These are phyloP conservation scores for Auricularia sp. DNA, from an alignment of 768 basidiomycete genomes.

Conservation along the genomic window DNA sequence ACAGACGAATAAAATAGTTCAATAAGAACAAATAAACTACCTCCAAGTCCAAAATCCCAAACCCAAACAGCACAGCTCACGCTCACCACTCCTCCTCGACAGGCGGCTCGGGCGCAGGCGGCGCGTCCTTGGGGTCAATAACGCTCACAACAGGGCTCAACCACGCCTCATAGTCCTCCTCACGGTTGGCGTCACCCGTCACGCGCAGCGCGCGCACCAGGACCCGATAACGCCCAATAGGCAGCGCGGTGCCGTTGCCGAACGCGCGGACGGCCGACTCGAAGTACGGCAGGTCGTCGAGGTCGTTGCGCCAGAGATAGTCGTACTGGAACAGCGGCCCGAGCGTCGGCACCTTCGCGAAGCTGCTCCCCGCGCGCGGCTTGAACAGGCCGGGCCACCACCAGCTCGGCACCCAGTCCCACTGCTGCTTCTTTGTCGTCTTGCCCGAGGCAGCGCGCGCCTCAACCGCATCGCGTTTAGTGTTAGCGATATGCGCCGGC, in stretches of 20 bases:
- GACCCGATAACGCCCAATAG: conserved; percentile 21
- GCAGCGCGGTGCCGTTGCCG: conserved; percentile 19
- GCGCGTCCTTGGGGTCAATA: not conserved
- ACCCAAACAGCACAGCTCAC: too few species aligned
- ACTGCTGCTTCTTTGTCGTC: not conserved
- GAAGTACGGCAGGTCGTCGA: not conserved
- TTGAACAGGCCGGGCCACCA: not conserved
- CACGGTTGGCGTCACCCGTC: conserved; percentile 6
- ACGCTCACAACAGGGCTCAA: conserved; percentile 9
- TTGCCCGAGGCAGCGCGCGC: too few species aligned
- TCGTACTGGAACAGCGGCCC: not conserved
- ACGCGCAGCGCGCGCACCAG: conserved; percentile 10
- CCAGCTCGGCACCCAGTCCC: not conserved
- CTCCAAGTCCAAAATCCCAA: too few species aligned
- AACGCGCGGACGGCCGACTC: conserved; percentile 3
- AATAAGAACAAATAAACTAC: too few species aligned
- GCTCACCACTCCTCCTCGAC: too few species aligned
- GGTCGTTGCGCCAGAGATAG: not conserved
- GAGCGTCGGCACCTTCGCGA: not conserved
- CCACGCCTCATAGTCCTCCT: conserved; percentile 12
- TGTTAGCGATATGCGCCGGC: too few species aligned
- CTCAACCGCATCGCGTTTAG: too few species aligned
- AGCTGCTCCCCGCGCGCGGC: not conserved
- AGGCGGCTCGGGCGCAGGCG: too few species aligned
- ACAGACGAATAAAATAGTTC: too few species aligned